phyloP scores from a whole-genome alignment of 257 asterid species.

The Capsicum chinense region DNA sequence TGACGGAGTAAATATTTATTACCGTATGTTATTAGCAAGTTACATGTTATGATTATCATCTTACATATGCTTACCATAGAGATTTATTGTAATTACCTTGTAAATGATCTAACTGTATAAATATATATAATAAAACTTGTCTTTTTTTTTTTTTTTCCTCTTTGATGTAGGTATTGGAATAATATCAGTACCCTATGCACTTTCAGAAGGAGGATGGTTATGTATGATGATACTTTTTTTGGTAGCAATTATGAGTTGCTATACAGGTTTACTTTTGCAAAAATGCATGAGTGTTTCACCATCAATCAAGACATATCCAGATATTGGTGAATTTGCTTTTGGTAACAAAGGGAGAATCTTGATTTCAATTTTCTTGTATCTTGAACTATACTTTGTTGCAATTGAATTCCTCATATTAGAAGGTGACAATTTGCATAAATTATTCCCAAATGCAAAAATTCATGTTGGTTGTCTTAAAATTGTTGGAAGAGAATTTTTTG shows the following conservation, averaged over 20 bases:
- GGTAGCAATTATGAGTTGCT: constrained; percentile 46
- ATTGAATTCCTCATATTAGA: constrained; percentile 58
- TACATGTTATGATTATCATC: neutral
- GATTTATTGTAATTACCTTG: neutral
- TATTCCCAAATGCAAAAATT: constrained; percentile 46
- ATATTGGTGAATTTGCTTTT: constrained; percentile 55
- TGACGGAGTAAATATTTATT: too few species aligned
- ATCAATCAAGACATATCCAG: constrained; percentile 48
- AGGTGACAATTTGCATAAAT: constrained; percentile 61
- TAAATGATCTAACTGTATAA: neutral
- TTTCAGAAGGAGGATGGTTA: constrained; percentile 60
- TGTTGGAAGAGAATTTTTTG: constrained; percentile 48
- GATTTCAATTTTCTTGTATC: constrained; percentile 45
- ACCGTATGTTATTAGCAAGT: neutral
- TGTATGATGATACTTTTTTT: constrained; percentile 36
- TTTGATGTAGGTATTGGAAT: constrained; percentile 51
- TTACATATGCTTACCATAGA: neutral
- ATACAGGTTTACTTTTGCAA: constrained; percentile 54
- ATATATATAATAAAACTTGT: neutral
- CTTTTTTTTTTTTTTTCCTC: too few species aligned
- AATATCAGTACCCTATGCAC: constrained; percentile 58
- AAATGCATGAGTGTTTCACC: constrained; percentile 52
- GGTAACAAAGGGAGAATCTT: constrained; percentile 50
- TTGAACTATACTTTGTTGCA: constrained; percentile 57
- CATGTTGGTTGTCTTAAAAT: constrained; percentile 33